phyloP scores from a whole-genome alignment of 495 filamentous ascomycete species.

The Neurospora africana region DNA sequence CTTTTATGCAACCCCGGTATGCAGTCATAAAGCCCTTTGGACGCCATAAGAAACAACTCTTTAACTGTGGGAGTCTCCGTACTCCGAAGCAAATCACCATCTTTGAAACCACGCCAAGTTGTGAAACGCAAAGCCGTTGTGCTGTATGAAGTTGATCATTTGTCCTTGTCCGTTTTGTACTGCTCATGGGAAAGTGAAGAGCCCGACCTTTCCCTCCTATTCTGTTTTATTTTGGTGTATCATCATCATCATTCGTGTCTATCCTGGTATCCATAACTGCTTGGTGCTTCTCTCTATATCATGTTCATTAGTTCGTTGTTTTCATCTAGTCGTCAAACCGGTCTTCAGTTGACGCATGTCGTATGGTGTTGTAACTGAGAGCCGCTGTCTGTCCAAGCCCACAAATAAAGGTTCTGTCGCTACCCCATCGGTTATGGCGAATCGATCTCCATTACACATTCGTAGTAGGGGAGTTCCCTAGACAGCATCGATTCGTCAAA shows the following conservation, averaged over 20 bases:
- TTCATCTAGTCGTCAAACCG: background rate
- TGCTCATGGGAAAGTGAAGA: background rate
- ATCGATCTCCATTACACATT: constrained; percentile 36
- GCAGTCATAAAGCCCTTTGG: background rate
- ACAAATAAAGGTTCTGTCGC: background rate
- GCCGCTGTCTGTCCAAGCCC: background rate
- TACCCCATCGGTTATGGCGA: constrained; percentile 21
- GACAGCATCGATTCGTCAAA: constrained; percentile 29
- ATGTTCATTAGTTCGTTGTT: background rate
- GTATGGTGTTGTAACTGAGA: background rate
- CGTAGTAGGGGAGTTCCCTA: constrained; percentile 39
- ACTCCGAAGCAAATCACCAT: background rate
- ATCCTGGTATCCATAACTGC: background rate
- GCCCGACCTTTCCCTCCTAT: background rate
- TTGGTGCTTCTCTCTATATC: background rate
- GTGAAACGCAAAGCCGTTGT: background rate
- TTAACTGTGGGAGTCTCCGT: background rate
- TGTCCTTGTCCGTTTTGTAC: background rate
- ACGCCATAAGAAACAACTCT: background rate
- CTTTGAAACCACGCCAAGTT: background rate
- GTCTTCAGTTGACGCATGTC: background rate
- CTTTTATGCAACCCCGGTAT: background rate
- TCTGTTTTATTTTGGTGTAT: background rate
- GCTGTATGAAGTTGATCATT: background rate
- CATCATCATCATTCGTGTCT: background rate